A percentile compares a stretch with the other conserved stretches of the same genome.
phyloP scores from a whole-genome alignment of 2,329 filamentous ascomycete genomes.

The Nannizziopsis barbatae region DNA sequence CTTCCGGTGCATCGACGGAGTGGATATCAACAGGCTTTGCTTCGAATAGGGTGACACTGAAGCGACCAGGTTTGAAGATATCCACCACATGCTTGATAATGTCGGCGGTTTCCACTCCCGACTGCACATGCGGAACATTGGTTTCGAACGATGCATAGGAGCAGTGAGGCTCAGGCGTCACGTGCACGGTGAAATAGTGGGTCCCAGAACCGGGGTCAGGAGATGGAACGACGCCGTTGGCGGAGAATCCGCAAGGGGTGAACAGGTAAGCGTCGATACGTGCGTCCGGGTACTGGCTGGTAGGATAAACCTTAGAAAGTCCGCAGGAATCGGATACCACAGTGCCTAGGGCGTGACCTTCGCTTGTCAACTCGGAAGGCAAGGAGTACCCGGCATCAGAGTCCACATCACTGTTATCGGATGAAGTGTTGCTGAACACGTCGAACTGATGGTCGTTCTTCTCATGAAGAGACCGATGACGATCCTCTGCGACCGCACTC shows the following conservation, averaged over 20 bases:
- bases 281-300: slow-evolving; percentile 76
- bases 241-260: slow-evolving; percentile 91
- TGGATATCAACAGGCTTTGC: slow-evolving; percentile 46
- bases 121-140: slow-evolving; percentile 83
- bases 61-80: slow-evolving; percentile 96
- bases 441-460: slow-evolving; percentile 51
- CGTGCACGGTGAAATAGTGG: slow-evolving; percentile 97
- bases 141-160: slow-evolving; percentile 98
- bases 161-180: slow-evolving; percentile 92
- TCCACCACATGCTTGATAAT: slow-evolving; percentile 86
- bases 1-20: slow-evolving; percentile 23
- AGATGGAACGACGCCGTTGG: slow-evolving; percentile 86
- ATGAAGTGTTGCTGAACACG: slow-evolving; percentile 66
- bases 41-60: slow-evolving; percentile 94
- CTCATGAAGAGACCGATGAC: slow-evolving; percentile 60
- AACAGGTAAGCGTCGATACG: slow-evolving; percentile 94
- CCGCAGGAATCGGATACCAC: slow-evolving; percentile 86
- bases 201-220: slow-evolving; percentile 47
- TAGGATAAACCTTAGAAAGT: slow-evolving; percentile 77
- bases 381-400: slow-evolving; percentile 42
- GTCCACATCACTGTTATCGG: slow-evolving; percentile 48
- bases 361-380: slow-evolving; percentile 69
- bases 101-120: slow-evolving; percentile 75
- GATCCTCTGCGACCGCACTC: slow-evolving; percentile 78
- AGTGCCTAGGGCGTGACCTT: slow-evolving; percentile 85